Evolutionary conservation across 2,329 filamentous ascomycete genomes (phyloP).

Genomic region (Chrysosporium keratinophilum): DNA sequence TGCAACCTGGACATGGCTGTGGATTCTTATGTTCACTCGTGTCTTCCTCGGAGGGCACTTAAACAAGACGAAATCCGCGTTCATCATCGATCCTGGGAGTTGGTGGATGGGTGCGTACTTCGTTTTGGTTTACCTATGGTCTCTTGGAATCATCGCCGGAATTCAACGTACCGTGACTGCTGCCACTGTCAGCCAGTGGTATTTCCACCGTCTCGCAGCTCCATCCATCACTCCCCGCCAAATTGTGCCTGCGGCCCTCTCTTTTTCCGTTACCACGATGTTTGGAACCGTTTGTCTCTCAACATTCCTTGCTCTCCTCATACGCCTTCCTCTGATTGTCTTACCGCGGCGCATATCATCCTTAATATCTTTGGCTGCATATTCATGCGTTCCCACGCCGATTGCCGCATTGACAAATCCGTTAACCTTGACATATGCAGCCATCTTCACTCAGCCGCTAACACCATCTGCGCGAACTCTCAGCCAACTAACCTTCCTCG

Average conservation of each 20-base stretch:
- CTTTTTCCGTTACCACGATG: conserved; percentile 72
- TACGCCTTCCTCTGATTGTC: conserved; percentile 75
- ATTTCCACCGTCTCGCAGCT: conserved; percentile 81
- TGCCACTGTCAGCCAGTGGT: conserved; percentile 96
- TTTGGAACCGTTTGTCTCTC: conserved; percentile 89
- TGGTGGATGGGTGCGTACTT: conserved; percentile 96
- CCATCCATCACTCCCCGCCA: conserved; percentile 67
- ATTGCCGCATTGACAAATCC: conserved; percentile 82
- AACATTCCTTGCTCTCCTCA: conserved; percentile 66
- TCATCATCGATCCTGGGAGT: conserved; percentile 75
- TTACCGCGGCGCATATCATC: conserved; percentile 66
- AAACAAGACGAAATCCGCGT: conserved; percentile 45
- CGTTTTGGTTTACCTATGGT: conserved; percentile 92
- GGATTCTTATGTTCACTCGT: conserved; percentile 92
- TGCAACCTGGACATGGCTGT: conserved; percentile 86
- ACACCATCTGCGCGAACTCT: conserved; percentile 67
- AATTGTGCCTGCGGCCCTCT: conserved; percentile 71
- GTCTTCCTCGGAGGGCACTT: conserved; percentile 90
- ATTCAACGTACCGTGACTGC: conserved; percentile 86
- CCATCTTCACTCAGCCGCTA: conserved; percentile 82
- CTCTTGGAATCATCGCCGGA: conserved; percentile 72
- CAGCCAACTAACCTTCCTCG: conserved; percentile 71
- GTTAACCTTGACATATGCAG: conserved; percentile 80
- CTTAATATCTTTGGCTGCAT: conserved; percentile 59
- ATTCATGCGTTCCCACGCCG: conserved; percentile 73